Evolutionary conservation across 1,284 basidiomycete species (phyloP), one percentile per base, ranked within the genome.

Genomic region (Laetiporus sulphureus): DNA sequence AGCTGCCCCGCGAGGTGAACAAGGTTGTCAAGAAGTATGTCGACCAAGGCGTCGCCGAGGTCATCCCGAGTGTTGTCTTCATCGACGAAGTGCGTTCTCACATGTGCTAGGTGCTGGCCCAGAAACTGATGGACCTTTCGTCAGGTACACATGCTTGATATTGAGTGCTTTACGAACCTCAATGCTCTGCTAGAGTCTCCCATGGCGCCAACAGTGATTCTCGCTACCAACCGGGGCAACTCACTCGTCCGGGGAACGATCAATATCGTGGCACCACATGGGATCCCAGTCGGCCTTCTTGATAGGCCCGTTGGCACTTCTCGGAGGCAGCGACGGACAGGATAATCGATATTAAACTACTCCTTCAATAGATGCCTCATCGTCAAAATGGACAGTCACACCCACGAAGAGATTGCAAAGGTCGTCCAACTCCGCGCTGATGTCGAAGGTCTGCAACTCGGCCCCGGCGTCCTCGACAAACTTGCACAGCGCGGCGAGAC

Each of bases 91-190:
- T 93, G 53, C 12, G 43, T n/a, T 27, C 25, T 7, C 13, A 8
- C 25, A 27, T 27, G 25, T 27, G 25, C 7, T 13, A 27, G 7
- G 13, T 13, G 13, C 13, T 13, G 7, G 13, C 25, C 13, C 25
- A 27, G 25, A n/a, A n/a, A n/a, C n/a, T n/a, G 8, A 8, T 13
- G 25, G 13, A 8, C 25, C 7, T 13, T 7, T 7, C 25, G 21
- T 15, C 54, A 94, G 91, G 93, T 98, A 16, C 95, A 99, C 69
- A 98, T 98, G 95, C 83, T 99, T 51, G 95, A 99, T 65, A 94
- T 98, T 60, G 96, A 99, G 65, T 97, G 94, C 65, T 99, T 98
- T 71, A 98, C 95, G 6, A 99, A 96, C 67, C 77, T 99, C 38
- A 99, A 99, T 66, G 86, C 93, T 11, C 79, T 97, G 6, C 75